Conservation (phyloP, 1,139 yeast genomes). For the Meyerozyma guilliermondii region DNA sequence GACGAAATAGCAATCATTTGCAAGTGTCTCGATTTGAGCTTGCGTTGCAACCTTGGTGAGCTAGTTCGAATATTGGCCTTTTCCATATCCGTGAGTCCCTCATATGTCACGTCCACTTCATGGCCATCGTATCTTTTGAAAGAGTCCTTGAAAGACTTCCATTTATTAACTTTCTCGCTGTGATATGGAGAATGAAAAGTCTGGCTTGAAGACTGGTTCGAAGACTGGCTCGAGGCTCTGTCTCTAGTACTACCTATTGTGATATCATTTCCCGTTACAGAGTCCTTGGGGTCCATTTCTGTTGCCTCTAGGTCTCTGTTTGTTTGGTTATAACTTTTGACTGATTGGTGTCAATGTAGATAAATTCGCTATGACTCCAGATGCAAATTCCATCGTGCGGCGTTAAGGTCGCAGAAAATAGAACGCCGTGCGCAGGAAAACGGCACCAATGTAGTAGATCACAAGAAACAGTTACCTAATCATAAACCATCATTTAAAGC, state of each 20-base stretch:
- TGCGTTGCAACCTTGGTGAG: constrained; percentile 18
- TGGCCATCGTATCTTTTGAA: constrained; percentile 28
- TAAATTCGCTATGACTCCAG: neutral
- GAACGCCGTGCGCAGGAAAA: neutral
- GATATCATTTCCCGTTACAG: neutral
- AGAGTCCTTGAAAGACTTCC: constrained; percentile 38
- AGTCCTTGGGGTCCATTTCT: constrained; percentile 3
- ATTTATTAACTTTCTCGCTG: constrained; percentile 14
- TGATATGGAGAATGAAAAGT: neutral
- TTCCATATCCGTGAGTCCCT: constrained; percentile 17
- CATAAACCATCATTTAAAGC: too few species aligned
- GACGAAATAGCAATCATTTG: constrained; percentile 26
- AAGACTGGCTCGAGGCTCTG: too few species aligned
- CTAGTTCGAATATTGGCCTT: constrained; percentile 18
- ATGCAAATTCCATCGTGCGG: neutral
- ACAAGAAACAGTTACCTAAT: too few species aligned
- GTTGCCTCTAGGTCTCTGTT: neutral
- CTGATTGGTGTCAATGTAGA: neutral
- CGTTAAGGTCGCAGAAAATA: neutral
- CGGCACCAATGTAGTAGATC: too few species aligned
- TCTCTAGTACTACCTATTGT: too few species aligned
- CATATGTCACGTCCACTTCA: constrained; percentile 9
- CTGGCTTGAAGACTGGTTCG: too few species aligned
- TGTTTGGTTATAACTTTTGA: neutral
- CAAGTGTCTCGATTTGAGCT: constrained; percentile 20